These are phyloP conservation scores for Flaveria robusta DNA, from an alignment of 129 eudicot genomes.

Conservation along the genomic window DNA sequence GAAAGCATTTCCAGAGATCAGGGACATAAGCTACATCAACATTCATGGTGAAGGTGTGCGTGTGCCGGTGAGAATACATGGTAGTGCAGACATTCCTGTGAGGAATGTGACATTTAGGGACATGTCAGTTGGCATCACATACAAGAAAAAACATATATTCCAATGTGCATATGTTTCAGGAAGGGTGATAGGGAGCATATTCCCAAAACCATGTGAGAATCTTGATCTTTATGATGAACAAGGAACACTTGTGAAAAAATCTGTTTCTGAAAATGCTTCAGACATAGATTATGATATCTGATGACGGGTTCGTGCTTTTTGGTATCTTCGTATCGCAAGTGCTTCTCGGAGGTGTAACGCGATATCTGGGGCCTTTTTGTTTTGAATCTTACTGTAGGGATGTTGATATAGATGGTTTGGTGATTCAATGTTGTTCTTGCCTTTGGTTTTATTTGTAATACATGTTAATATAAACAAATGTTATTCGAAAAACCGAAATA, in stretches of 20 bases:
- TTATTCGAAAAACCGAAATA: constrained; percentile 2
- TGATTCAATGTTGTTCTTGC: constrained; percentile 22
- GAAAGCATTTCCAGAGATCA: constrained; percentile 66
- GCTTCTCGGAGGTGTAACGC: constrained; percentile 4
- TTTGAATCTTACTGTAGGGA: constrained; percentile 15
- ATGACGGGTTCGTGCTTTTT: constrained; percentile 21
- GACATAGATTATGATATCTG: constrained; percentile 90
- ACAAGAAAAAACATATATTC: constrained; percentile 83
- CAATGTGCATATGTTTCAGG: constrained; percentile 92
- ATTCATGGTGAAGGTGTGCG: constrained; percentile 93
- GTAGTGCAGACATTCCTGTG: constrained; percentile 73
- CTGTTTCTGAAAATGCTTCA: constrained; percentile 64
- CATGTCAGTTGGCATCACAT: constrained; percentile 76
- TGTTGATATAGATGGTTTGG: constrained; percentile 35
- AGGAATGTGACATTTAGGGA: constrained; percentile 70
- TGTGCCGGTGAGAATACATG: constrained; percentile 86
- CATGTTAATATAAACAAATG: constrained; percentile 33
- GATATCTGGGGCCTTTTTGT: constrained; percentile 29
- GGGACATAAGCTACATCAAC: constrained; percentile 63
- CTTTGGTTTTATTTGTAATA: constrained; percentile 28
- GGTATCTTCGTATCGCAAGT: not conserved
- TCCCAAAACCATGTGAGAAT: constrained; percentile 87
- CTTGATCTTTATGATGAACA: constrained; percentile 88
- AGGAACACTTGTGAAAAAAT: constrained; percentile 60
- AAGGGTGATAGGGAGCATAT: constrained; percentile 74